A percentile compares a stretch with the other conserved stretches of the same genome.
Evolutionary conservation across 179 eudicot genomes (phyloP).

Genomic region (Silene coronaria): DNA sequence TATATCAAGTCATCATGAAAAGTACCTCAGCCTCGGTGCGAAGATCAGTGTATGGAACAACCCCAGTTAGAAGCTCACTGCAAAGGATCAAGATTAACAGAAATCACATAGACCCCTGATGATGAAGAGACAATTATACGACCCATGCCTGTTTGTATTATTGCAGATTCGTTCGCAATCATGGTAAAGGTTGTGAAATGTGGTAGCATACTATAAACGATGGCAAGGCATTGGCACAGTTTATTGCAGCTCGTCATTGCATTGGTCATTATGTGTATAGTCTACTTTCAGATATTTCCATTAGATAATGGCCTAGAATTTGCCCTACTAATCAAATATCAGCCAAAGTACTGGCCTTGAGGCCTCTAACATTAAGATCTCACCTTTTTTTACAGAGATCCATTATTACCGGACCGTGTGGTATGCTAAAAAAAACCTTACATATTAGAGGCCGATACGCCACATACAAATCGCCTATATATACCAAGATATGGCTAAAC

Average conservation of each 20-base stretch:
- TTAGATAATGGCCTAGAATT: not conserved
- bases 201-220: not conserved
- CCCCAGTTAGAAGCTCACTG: slow-evolving; percentile 96
- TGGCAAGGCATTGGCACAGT: not conserved
- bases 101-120: not conserved
- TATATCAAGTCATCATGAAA: slow-evolving; percentile 14
- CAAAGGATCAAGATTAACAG: slow-evolving; percentile 20
- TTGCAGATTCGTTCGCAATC: too few relatives aligned
- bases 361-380: too few relatives aligned
- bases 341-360: not conserved
- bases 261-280: not conserved
- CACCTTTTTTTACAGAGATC: too few relatives aligned
- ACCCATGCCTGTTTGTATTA: not conserved
- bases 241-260: not conserved
- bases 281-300: not conserved
- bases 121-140: not conserved
- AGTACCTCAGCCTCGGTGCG: slow-evolving; percentile 92
- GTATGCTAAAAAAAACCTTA: not conserved
- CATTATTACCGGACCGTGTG: not conserved
- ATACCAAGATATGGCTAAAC: not conserved
- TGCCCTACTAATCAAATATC: not conserved
- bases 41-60: slow-evolving; percentile 94
- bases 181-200: too few relatives aligned
- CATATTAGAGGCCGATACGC: not conserved
- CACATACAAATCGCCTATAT: not conserved